These are phyloP conservation scores for Lachnellula occidentalis DNA, from an alignment of 2,329 filamentous ascomycete species.

Conservation along the genomic window DNA sequence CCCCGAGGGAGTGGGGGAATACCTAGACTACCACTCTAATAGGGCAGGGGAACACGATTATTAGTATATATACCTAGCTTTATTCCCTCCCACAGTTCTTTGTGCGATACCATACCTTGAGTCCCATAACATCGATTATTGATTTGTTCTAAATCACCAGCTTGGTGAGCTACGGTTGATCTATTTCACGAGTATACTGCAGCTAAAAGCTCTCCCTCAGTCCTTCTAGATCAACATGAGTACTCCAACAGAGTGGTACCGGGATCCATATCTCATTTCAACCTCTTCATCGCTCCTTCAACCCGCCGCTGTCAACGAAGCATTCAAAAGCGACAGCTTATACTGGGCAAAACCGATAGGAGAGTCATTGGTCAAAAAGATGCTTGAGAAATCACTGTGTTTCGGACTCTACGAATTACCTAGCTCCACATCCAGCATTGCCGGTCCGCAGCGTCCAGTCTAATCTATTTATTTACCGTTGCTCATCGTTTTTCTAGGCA, in stretches of 20 bases:
- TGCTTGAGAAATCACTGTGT: slow-evolving; percentile 54
- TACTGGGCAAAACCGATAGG: slow-evolving; percentile 56
- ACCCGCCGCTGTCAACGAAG: slow-evolving; percentile 47
- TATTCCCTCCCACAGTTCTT: background rate
- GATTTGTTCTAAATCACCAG: background rate
- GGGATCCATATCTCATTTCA: slow-evolving; percentile 53
- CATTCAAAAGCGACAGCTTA: slow-evolving; percentile 50
- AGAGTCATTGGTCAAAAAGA: slow-evolving; percentile 42
- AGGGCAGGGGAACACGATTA: too few species aligned
- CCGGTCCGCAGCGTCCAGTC: slow-evolving; percentile 20
- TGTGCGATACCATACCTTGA: background rate
- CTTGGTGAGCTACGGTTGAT: background rate
- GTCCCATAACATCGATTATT: background rate
- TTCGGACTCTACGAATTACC: slow-evolving; percentile 49
- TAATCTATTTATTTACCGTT: background rate
- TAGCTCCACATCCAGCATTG: slow-evolving; percentile 30
- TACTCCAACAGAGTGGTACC: slow-evolving; percentile 38
- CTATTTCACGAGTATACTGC: background rate
- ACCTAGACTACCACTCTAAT: too few species aligned
- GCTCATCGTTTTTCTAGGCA: slow-evolving; percentile 10
- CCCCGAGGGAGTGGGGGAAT: too few species aligned
- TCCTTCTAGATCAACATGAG: slow-evolving; percentile 12
- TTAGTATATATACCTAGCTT: too few species aligned
- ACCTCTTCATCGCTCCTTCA: slow-evolving; percentile 54
- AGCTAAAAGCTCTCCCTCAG: background rate